phyloP scores from a whole-genome alignment of 306 rosid species.

The Rosa rugosa region DNA sequence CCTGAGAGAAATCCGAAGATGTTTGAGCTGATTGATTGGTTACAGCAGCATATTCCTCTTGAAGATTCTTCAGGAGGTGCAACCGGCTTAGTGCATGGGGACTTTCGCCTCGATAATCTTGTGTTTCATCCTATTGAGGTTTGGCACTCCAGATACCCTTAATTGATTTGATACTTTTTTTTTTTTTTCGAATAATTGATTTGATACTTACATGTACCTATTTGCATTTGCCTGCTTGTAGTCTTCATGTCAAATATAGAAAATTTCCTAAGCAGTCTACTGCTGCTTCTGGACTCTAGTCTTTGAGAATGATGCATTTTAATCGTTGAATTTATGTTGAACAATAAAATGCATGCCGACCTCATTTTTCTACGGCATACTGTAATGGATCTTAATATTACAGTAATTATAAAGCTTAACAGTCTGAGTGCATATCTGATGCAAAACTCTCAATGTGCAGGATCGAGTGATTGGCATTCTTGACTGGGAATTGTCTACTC shows the following conservation, averaged over 20 bases:
- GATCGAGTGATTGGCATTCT: slow-evolving; percentile 92
- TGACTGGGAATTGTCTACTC: slow-evolving; percentile 97
- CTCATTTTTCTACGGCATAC: not conserved
- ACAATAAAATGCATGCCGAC: not conserved
- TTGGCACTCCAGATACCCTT: slow-evolving; percentile 22
- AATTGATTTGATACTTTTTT: not conserved
- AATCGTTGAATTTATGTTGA: not conserved
- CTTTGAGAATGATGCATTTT: not conserved
- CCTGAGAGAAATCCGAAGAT: slow-evolving; percentile 81
- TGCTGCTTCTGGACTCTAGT: not conserved
- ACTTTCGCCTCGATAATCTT: slow-evolving; percentile 89
- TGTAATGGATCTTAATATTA: slow-evolving; percentile 8
- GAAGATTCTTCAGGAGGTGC: slow-evolving; percentile 81
- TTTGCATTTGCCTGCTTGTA: not conserved
- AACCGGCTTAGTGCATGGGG: slow-evolving; percentile 94
- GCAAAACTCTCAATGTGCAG: slow-evolving; percentile 52
- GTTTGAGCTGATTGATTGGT: slow-evolving; percentile 80
- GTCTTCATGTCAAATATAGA: not conserved
- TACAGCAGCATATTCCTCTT: slow-evolving; percentile 59
- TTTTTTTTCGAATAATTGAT: no score
- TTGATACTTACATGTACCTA: not conserved
- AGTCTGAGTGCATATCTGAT: slow-evolving; percentile 28
- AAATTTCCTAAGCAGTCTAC: not conserved
- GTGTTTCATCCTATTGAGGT: slow-evolving; percentile 93
- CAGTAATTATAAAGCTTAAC: slow-evolving; percentile 16